Percentiles rank a stretch among this genome's conserved stretches.
Evolutionary conservation across 2,329 filamentous ascomycete genomes (phyloP).

Genomic region (Calonectria multiphialidica): DNA sequence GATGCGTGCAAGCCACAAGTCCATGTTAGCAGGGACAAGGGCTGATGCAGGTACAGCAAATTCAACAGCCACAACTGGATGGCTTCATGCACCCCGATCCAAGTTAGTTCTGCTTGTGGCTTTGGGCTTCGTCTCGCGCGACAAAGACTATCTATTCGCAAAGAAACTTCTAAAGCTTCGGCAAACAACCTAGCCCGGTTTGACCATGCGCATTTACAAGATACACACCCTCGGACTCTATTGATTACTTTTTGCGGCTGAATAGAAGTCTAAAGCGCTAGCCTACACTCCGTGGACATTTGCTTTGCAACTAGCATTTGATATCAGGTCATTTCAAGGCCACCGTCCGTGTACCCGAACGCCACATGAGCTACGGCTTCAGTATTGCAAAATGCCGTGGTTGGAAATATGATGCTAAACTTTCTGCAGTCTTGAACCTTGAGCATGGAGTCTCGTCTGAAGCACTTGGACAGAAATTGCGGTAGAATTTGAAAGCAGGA

Average conservation of each 20-base stretch:
- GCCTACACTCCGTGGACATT: background rate
- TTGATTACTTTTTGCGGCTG: background rate
- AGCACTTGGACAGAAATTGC: too few species aligned
- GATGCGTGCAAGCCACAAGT: background rate
- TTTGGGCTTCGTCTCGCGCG: background rate
- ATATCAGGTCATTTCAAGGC: background rate
- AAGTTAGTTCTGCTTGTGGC: too few species aligned
- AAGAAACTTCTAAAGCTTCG: background rate
- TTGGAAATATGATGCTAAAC: too few species aligned
- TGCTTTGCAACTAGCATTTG: background rate
- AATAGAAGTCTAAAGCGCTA: background rate
- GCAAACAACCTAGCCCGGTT: background rate
- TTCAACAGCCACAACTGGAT: constrained; percentile 1
- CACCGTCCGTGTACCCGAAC: too few species aligned
- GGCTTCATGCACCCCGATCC: background rate
- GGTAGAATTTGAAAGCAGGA: too few species aligned
- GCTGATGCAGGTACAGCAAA: background rate
- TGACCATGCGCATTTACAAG: background rate
- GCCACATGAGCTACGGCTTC: too few species aligned
- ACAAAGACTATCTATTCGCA: background rate
- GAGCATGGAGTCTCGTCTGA: too few species aligned
- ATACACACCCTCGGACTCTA: background rate
- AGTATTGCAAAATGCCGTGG: too few species aligned
- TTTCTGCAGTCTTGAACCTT: too few species aligned
- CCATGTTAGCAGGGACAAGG: background rate